Conservation (phyloP, 2,329 filamentous ascomycete genomes). For the Fusarium humuli region DNA sequence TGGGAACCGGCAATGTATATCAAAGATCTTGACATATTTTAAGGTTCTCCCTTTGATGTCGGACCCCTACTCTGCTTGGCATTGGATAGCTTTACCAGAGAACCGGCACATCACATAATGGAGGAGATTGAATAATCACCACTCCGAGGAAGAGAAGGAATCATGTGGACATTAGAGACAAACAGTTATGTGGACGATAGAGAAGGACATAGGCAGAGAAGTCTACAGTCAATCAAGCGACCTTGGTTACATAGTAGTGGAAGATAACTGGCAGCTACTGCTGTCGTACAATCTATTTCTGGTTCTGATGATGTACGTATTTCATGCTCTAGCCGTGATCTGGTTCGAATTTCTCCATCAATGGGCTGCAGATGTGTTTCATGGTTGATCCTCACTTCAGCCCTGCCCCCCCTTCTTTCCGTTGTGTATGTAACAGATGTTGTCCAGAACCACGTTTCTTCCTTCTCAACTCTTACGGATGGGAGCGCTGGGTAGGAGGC, state of each 20-base stretch:
- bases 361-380: not conserved
- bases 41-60: constrained; percentile 26
- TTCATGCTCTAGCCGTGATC: not conserved
- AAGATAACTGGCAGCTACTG: constrained; percentile 30
- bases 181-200: constrained; percentile 25
- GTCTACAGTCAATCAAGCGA: constrained; percentile 24
- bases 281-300: constrained; percentile 34
- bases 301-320: constrained; percentile 27
- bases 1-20: constrained; percentile 39
- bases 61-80: constrained; percentile 23
- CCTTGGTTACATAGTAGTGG: constrained; percentile 20
- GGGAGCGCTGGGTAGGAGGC: not conserved
- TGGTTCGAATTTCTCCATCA: not conserved
- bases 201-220: constrained; percentile 21
- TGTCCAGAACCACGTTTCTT: not conserved
- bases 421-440: not conserved
- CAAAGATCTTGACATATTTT: constrained; percentile 40
- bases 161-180: constrained; percentile 14
- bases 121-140: constrained; percentile 15
- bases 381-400: not conserved
- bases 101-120: not conserved
- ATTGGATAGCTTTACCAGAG: constrained; percentile 24
- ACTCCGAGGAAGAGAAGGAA: constrained; percentile 26
- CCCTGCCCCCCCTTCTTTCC: not conserved
- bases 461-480: not conserved